A percentile compares a stretch with the other conserved stretches of the same genome.
These are phyloP conservation scores for Phytophthora kernoviae DNA, from an alignment of 352 stramenopile genomes.

Conservation along the genomic window DNA sequence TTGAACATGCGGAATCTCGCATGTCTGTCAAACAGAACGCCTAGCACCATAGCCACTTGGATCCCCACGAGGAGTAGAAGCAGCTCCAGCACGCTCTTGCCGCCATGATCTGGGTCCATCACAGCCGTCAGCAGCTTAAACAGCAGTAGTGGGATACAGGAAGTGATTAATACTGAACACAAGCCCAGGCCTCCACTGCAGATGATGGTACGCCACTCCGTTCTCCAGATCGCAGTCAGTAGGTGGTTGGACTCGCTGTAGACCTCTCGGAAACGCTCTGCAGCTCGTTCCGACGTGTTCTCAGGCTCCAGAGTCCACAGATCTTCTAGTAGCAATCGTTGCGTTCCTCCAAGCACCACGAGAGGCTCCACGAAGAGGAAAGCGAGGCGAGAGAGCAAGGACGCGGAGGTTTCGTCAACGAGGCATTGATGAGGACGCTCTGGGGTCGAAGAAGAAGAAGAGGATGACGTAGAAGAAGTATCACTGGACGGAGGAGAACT, in stretches of 20 bases:
- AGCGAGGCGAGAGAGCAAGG: slow-evolving; percentile 35
- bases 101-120: slow-evolving; percentile 17
- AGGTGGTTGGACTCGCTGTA: slow-evolving; percentile 27
- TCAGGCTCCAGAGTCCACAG: slow-evolving; percentile 38
- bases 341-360: slow-evolving; percentile 26
- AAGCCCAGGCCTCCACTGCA: slow-evolving; percentile 28
- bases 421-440: slow-evolving; percentile 6
- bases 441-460: no score
- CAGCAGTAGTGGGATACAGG: slow-evolving; percentile 35
- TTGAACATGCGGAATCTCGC: slow-evolving; percentile 41
- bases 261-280: slow-evolving; percentile 31
- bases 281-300: slow-evolving; percentile 28
- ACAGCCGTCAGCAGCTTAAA: slow-evolving; percentile 35
- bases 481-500: neutral
- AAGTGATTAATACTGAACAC: slow-evolving; percentile 17
- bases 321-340: slow-evolving; percentile 28
- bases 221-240: slow-evolving; percentile 27
- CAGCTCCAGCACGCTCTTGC: slow-evolving; percentile 16
- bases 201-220: slow-evolving; percentile 33
- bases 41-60: slow-evolving; percentile 31
- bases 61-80: slow-evolving; percentile 40
- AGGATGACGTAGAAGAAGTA: neutral
- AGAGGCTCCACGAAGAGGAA: slow-evolving; percentile 45
- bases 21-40: slow-evolving; percentile 38
- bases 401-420: slow-evolving; percentile 18